These are phyloP conservation scores for Nitzschia palea DNA, from an alignment of 108 stramenopile species.

Conservation along the genomic window DNA sequence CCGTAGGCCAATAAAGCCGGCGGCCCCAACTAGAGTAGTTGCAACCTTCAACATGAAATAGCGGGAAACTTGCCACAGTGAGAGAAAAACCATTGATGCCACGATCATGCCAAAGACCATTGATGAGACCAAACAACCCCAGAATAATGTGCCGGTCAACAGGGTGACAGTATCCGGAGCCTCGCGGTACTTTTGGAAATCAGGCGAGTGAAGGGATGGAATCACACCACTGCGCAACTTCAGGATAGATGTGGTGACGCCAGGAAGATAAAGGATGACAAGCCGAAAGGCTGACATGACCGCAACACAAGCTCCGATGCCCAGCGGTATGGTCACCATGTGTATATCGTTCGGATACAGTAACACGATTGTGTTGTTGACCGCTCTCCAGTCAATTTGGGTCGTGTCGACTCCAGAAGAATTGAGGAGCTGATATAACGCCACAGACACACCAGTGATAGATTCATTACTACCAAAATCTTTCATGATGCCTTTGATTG, in stretches of 20 bases:
- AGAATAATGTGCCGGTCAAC: background rate
- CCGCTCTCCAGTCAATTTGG: background rate
- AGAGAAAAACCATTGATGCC: background rate
- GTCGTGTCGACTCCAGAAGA: too few relatives aligned
- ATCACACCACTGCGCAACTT: constrained; percentile 37
- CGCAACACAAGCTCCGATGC: constrained; percentile 2
- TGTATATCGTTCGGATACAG: background rate
- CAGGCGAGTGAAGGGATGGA: constrained; percentile 20
- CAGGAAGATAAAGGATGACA: constrained; percentile 16
- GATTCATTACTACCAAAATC: background rate
- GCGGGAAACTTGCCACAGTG: background rate
- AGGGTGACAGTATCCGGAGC: constrained; percentile 18
- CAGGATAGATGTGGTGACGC: constrained; percentile 25
- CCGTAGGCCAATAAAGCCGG: background rate
- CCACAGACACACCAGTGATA: too few relatives aligned
- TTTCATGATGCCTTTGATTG: background rate
- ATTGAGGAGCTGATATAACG: too few relatives aligned
- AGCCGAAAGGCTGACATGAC: constrained; percentile 3
- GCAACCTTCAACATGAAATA: background rate
- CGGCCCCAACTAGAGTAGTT: background rate
- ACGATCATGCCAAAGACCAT: background rate
- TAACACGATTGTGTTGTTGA: background rate
- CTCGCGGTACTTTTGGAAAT: constrained; percentile 25
- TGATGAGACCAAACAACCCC: background rate
- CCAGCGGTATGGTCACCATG: constrained; percentile 20